A percentile compares a stretch with the other conserved stretches of the same genome.
Evolutionary conservation across 176 grass and related monocot species (phyloP).

Genomic region (Tuctoria greenei): DNA sequence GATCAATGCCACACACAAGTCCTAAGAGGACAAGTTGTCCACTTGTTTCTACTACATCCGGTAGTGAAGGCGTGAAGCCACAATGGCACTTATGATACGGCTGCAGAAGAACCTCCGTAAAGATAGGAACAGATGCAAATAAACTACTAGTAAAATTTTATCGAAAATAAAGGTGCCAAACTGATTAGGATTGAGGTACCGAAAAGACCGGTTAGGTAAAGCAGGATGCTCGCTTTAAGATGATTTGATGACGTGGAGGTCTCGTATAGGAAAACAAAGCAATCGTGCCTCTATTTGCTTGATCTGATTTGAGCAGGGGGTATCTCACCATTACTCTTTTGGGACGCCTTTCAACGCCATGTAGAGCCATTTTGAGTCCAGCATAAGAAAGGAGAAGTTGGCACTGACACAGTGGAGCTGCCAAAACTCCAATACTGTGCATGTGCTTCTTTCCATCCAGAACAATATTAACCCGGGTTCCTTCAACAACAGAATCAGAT

Average conservation of each 20-base stretch:
- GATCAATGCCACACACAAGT: too few species aligned
- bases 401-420: neutral
- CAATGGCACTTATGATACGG: neutral
- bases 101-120: neutral
- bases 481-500: too few species aligned
- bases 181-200: neutral
- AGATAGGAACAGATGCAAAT: neutral
- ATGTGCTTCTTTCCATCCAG: neutral
- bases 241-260: neutral
- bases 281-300: neutral
- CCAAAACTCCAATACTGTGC: neutral
- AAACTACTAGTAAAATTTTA: neutral
- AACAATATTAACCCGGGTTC: too few species aligned
- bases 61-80: neutral
- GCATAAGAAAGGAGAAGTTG: too few species aligned
- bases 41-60: neutral
- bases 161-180: slow-evolving; percentile 1
- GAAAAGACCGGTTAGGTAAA: neutral
- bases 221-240: slow-evolving; percentile 10
- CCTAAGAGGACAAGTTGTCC: too few species aligned
- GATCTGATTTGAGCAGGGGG: slow-evolving; percentile 29
- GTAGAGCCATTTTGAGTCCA: neutral
- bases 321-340: neutral
- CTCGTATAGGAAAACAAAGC: neutral
- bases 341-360: slow-evolving; percentile 5